Evolutionary conservation across 2,329 filamentous ascomycete species (phyloP).

Genomic region (Chaetomiaceae sp.): DNA sequence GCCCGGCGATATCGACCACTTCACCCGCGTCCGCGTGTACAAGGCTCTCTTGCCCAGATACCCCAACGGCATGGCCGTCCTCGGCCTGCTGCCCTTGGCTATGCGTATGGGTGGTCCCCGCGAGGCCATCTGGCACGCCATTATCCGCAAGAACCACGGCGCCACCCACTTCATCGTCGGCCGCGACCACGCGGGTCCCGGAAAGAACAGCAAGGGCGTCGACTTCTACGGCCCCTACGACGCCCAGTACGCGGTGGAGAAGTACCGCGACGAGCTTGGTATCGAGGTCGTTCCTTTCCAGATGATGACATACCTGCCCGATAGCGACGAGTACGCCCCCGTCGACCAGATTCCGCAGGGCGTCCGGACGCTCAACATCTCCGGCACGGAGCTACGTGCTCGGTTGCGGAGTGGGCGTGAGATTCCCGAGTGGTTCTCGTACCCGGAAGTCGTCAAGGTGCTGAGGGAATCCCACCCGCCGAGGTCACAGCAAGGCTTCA

Average conservation of each 20-base stretch:
- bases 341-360: constrained; percentile 83
- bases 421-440: constrained; percentile 99
- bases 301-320: constrained; percentile 98
- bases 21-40: constrained; percentile 98
- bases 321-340: constrained; percentile 93
- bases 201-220: constrained; percentile 94
- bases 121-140: constrained; percentile 99
- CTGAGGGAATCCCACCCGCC: constrained; percentile 95
- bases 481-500: constrained; percentile 90
- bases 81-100: constrained; percentile 89
- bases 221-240: constrained; percentile 99
- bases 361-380: constrained; percentile 82
- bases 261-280: constrained; percentile 92
- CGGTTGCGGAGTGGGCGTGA: constrained; percentile 87
- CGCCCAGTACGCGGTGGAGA: constrained; percentile 91
- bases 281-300: constrained; percentile 99
- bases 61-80: constrained; percentile 97
- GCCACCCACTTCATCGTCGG: constrained; percentile 99
- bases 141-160: constrained; percentile 99
- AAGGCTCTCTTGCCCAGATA: constrained; percentile 94
- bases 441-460: constrained; percentile 95
- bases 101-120: constrained; percentile 99
- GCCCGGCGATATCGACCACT: constrained; percentile 99
- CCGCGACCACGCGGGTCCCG: constrained; percentile 94
- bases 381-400: constrained; percentile 83